Percentiles rank a stretch among this genome's conserved stretches.
These are phyloP conservation scores for Picea abies DNA, from an alignment of 83 land plant species.

Conservation along the genomic window DNA sequence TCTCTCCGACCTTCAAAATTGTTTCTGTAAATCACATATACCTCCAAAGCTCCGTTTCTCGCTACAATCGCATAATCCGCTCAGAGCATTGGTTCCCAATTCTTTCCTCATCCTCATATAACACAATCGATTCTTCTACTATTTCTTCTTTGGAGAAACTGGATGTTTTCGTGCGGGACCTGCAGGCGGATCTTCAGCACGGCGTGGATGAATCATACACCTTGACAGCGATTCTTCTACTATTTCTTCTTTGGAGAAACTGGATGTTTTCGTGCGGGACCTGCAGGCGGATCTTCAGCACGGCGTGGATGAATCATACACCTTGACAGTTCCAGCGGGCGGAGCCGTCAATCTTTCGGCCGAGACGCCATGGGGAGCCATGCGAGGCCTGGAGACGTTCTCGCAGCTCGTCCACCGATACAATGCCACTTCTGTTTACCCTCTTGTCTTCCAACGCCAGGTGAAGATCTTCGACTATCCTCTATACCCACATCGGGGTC, in stretches of 20 bases:
- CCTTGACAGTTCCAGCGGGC: conserved; percentile 27
- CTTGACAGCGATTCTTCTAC: conserved; percentile 22
- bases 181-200: conserved; percentile 54
- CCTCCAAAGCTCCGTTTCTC: conserved; percentile 45
- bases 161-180: conserved; percentile 43
- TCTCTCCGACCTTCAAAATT: conserved; percentile 52
- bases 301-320: conserved; percentile 83
- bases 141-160: conserved; percentile 22
- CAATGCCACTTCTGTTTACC: background rate
- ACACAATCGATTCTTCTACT: conserved; percentile 17
- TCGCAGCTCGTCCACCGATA: conserved; percentile 68
- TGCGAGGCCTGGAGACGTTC: conserved; percentile 93
- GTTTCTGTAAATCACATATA: conserved; percentile 17
- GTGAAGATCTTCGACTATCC: conserved; percentile 58
- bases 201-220: conserved; percentile 82
- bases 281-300: conserved; percentile 53
- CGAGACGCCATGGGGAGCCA: conserved; percentile 83
- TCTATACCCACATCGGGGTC: conserved; percentile 69
- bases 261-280: conserved; percentile 48
- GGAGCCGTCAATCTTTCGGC: conserved; percentile 50
- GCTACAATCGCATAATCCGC: conserved; percentile 40
- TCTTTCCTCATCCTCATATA: background rate
- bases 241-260: conserved; percentile 14
- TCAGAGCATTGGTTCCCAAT: conserved; percentile 47
- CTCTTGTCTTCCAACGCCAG: conserved; percentile 31